Percentiles rank a stretch among this genome's conserved stretches.
phyloP scores from a whole-genome alignment of 352 stramenopile species.

The Phytophthora aleatoria region DNA sequence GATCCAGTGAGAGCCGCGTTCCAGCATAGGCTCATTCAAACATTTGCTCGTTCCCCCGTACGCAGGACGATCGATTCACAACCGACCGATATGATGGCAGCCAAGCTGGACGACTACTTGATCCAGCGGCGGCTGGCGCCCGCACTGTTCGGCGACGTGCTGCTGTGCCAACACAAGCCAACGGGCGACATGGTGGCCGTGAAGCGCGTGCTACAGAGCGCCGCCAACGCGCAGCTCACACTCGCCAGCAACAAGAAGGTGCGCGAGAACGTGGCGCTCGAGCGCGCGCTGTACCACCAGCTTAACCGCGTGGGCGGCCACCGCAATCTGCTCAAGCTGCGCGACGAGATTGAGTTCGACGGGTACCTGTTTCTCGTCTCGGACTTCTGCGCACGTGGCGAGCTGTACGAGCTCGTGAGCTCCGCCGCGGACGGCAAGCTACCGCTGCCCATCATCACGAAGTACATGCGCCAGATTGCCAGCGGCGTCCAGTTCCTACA shows the following conservation, averaged over 20 bases:
- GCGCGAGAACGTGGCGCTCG: conserved; percentile 80
- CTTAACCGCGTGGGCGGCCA: conserved; percentile 68
- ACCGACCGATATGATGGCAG: conserved; percentile 29
- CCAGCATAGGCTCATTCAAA: conserved; percentile 19
- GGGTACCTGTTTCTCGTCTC: conserved; percentile 83
- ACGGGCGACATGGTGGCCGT: conserved; percentile 71
- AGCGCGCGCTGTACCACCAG: conserved; percentile 72
- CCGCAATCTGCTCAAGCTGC: conserved; percentile 64
- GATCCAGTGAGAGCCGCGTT: not conserved
- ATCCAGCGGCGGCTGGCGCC: conserved; percentile 77
- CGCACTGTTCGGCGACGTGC: conserved; percentile 81
- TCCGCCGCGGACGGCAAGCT: conserved; percentile 58
- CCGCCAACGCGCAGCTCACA: conserved; percentile 57
- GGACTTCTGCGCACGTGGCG: conserved; percentile 69
- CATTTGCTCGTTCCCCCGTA: conserved; percentile 17
- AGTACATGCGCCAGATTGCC: conserved; percentile 77
- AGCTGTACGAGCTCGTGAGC: conserved; percentile 84
- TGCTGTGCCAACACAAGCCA: conserved; percentile 73
- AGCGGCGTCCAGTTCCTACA: conserved; percentile 78
- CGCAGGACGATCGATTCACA: not conserved
- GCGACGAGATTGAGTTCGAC: conserved; percentile 81
- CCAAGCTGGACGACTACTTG: conserved; percentile 80
- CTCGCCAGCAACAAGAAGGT: conserved; percentile 76
- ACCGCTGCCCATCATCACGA: conserved; percentile 34
- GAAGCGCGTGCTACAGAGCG: conserved; percentile 79